Conservation (phyloP, 768 basidiomycete genomes). For the Lentinula aciculospora region DNA sequence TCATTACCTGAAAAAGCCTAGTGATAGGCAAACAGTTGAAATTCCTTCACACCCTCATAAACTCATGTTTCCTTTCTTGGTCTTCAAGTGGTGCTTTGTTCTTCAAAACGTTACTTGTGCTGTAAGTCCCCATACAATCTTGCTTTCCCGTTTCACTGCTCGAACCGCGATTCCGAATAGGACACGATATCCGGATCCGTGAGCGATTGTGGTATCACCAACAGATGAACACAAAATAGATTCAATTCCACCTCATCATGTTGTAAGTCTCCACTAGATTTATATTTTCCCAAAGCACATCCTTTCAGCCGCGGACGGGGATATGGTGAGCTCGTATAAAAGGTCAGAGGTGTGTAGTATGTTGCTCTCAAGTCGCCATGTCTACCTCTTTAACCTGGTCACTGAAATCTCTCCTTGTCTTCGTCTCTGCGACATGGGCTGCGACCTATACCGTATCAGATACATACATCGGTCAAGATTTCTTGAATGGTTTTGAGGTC, state of each 20-base stretch:
- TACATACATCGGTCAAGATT: conserved; percentile 38
- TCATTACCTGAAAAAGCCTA: neutral
- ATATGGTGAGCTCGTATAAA: neutral
- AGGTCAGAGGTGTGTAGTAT: neutral
- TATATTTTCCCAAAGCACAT: neutral
- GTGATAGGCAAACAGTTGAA: neutral
- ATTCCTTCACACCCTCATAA: neutral
- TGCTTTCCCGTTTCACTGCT: neutral
- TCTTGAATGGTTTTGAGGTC: conserved; percentile 45
- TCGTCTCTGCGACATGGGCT: conserved; percentile 21
- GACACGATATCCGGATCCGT: neutral
- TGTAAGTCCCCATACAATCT: neutral
- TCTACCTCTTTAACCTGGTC: conserved; percentile 12
- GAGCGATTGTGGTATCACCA: neutral
- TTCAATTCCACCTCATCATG: neutral
- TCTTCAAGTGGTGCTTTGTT: neutral
- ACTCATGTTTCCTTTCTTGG: neutral
- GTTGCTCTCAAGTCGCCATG: neutral
- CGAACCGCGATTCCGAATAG: neutral
- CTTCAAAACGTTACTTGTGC: neutral
- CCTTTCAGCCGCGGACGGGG: neutral
- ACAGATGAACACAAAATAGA: neutral
- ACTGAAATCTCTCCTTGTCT: conserved; percentile 11
- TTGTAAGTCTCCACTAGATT: neutral
- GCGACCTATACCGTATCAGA: conserved; percentile 42